Base-by-base conservation (phyloP, 345 rosid genomes). In the Aurinia saxatilis region DNA sequence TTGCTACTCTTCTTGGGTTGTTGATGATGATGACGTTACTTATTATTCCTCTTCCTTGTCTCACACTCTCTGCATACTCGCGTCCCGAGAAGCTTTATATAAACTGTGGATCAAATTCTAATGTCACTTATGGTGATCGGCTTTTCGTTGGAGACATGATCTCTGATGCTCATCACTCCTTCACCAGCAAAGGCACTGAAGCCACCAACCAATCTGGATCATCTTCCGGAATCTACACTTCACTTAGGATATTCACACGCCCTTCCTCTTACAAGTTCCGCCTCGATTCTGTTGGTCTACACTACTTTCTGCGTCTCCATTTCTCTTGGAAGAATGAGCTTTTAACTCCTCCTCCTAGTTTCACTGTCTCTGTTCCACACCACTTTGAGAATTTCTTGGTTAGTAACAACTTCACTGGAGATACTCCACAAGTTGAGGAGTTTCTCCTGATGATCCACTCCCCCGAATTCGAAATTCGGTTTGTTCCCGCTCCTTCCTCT, bases 221-320 rank as follows among this genome's bases (percentile, higher is more conserved):
- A n/a, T n/a, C n/a, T n/a, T n/a, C n/a, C n/a, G n/a, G 21, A 10
- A 70, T 85, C 29, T 75, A 88, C 50, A 45, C 50, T 7, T 76
- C 90, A 7, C 85, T 78, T 15, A 85, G 86, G 52, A 57, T 79
- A 33, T 83, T 77, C 78, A 30, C 25, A 10, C 36, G 31, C 16
- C 17, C 27, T 5, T 65, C 90, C 25, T 45, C 25, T 6, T 85
- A 80, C 67, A 59, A 13, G 35, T 48, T 88, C 40, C 5, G 53
- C 5, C 64, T 78, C 29, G 38, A 41, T 63, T 17, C 35, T 3
- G 3, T 5, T 12, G 80, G 79, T n/a, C 45, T 58, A 34, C 50
- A 85, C n/a, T n/a, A n/a, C 69, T 15, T 83, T 5, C 75, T 85
- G 14, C 88, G 86, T 46, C 53, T 71, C 3, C 75, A 71, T 50